Conservation (phyloP, 805 yeast genomes). For the Debaryomyces maramus region DNA sequence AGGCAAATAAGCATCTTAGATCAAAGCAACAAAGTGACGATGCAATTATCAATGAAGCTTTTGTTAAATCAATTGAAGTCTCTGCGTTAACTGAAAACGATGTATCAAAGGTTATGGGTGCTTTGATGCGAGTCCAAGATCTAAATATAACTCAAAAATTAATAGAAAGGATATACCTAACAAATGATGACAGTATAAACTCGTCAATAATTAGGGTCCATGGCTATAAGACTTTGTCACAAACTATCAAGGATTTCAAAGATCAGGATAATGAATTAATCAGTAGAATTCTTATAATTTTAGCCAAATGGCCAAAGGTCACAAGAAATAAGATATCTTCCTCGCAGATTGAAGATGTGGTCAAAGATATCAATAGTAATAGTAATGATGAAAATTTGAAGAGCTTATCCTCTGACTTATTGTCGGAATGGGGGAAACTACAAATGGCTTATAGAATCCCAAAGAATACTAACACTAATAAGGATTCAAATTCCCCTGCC, state of each 20-base stretch:
- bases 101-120: slow-evolving; percentile 78
- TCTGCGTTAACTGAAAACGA: slow-evolving; percentile 53
- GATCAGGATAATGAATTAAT: slow-evolving; percentile 37
- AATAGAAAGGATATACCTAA: slow-evolving; percentile 61
- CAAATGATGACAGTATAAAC: slow-evolving; percentile 53
- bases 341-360: slow-evolving; percentile 67
- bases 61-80: slow-evolving; percentile 59
- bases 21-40: slow-evolving; percentile 54
- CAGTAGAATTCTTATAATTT: slow-evolving; percentile 52
- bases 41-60: slow-evolving; percentile 60
- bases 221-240: slow-evolving; percentile 79
- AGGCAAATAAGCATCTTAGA: slow-evolving; percentile 52
- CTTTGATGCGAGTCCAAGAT: slow-evolving; percentile 76
- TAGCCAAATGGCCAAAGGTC: slow-evolving; percentile 54
- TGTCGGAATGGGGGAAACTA: slow-evolving; percentile 69
- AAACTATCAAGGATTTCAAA: slow-evolving; percentile 47
- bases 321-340: slow-evolving; percentile 76
- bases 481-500: slow-evolving; percentile 9
- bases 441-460: slow-evolving; percentile 87
- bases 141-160: slow-evolving; percentile 60
- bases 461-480: slow-evolving; percentile 40
- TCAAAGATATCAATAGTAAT: slow-evolving; percentile 41
- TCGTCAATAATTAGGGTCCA: slow-evolving; percentile 70
- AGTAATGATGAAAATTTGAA: slow-evolving; percentile 27
- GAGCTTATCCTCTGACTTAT: slow-evolving; percentile 42